These are phyloP conservation scores for Mrakia frigida DNA, from an alignment of 768 basidiomycete genomes.

Conservation along the genomic window DNA sequence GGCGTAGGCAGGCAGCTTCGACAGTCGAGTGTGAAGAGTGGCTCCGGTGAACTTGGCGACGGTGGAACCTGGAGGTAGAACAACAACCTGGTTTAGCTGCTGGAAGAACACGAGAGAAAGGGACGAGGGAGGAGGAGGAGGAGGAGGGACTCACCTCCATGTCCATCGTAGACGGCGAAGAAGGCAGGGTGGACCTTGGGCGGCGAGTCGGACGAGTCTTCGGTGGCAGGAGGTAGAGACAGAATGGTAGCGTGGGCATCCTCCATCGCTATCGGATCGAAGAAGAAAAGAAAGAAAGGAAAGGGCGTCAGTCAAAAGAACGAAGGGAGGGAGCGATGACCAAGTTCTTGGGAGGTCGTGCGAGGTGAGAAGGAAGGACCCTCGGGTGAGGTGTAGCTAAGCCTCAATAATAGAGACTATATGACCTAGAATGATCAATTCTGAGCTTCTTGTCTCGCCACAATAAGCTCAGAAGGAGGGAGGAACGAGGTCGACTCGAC, in stretches of 20 bases:
- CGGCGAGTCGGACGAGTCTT: slow-evolving; percentile 32
- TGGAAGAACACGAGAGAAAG: background rate
- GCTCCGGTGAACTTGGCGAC: slow-evolving; percentile 84
- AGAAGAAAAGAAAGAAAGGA: background rate
- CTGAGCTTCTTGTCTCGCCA: background rate
- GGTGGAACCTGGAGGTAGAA: slow-evolving; percentile 57
- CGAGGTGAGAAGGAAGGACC: background rate
- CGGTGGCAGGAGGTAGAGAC: slow-evolving; percentile 48
- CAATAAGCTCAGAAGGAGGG: too few species aligned
- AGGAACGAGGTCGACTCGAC: too few species aligned
- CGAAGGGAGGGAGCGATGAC: background rate
- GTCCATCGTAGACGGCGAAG: slow-evolving; percentile 97
- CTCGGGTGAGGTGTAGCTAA: too few species aligned
- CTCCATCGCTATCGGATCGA: slow-evolving; percentile 72
- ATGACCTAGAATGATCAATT: too few species aligned
- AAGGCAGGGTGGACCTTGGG: slow-evolving; percentile 52
- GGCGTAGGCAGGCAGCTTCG: slow-evolving; percentile 66
- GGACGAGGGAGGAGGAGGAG: background rate
- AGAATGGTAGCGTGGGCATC: slow-evolving; percentile 80
- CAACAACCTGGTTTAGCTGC: too few species aligned
- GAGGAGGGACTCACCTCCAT: slow-evolving; percentile 59
- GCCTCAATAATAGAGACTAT: too few species aligned
- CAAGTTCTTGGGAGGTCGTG: background rate
- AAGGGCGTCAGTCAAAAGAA: background rate
- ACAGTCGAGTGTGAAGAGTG: slow-evolving; percentile 71